Percentiles rank a stretch among this genome's conserved stretches.
Conservation (phyloP, 768 basidiomycete genomes). For the Termitomyces sp. region DNA sequence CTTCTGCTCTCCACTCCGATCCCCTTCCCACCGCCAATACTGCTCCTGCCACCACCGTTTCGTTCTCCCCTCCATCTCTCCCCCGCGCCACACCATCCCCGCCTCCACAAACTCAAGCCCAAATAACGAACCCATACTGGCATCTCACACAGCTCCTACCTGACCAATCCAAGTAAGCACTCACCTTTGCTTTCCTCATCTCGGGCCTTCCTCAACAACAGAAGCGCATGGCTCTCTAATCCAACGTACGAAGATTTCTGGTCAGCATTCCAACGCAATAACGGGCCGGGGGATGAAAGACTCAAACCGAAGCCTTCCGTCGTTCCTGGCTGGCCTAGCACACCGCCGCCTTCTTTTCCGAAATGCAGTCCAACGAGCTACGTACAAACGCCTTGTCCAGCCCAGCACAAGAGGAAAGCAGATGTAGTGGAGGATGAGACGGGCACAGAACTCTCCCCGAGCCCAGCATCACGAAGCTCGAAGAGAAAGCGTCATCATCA, state of each 20-base stretch:
- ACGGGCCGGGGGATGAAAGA: not conserved
- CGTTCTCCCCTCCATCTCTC: no score
- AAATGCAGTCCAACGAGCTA: not conserved
- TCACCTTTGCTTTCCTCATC: not conserved
- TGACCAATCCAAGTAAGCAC: not conserved
- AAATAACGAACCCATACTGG: not conserved
- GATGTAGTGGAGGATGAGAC: not conserved
- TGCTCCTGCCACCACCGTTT: not conserved
- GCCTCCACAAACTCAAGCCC: not conserved
- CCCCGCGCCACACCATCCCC: not conserved
- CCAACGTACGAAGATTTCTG: not conserved
- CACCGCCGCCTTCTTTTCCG: not conserved
- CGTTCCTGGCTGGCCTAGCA: not conserved
- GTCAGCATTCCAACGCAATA: not conserved
- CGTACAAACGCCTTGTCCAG: no score
- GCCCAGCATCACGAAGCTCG: not conserved
- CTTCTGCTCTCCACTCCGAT: not conserved
- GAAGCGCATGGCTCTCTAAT: not conserved
- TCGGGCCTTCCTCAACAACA: not conserved
- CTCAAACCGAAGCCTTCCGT: not conserved
- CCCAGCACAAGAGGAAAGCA: not conserved
- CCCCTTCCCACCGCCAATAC: not conserved
- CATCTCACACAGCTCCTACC: not conserved
- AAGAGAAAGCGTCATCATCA: not conserved
- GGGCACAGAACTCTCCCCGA: not conserved